Conservation (phyloP, 441 rosid genomes). For the Brassica hybrid region DNA sequence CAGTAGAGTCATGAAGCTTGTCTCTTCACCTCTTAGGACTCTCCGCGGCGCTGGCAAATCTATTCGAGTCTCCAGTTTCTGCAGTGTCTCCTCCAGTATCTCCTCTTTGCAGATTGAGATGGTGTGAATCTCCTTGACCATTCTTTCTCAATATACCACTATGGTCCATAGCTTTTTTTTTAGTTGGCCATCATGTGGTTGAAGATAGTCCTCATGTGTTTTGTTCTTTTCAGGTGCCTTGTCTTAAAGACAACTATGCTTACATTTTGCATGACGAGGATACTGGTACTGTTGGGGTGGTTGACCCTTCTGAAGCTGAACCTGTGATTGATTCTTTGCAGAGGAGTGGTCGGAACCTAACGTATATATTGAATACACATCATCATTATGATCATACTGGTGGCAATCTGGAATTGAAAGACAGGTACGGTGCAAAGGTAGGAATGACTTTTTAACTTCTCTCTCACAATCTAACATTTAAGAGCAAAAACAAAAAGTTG, state of each 20-base stretch:
- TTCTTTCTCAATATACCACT: too few species aligned
- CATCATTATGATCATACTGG: conserved; percentile 98
- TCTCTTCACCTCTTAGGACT: conserved; percentile 77
- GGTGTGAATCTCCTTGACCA: conserved; percentile 43
- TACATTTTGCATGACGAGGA: conserved; percentile 88
- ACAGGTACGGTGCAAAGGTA: conserved; percentile 99
- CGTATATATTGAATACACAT: conserved; percentile 89
- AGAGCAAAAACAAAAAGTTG: too few species aligned
- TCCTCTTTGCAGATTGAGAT: conserved; percentile 89
- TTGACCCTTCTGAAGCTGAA: conserved; percentile 93
- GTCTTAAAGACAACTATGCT: conserved; percentile 90
- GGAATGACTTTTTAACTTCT: conserved; percentile 35
- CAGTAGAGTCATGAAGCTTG: conserved; percentile 65
- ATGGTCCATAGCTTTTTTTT: too few species aligned
- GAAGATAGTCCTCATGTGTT: too few species aligned
- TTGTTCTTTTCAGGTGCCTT: conserved; percentile 68
- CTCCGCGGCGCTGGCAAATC: conserved; percentile 86
- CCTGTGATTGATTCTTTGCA: conserved; percentile 82
- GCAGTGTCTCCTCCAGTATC: conserved; percentile 72
- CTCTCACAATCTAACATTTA: background rate
- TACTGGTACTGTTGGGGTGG: conserved; percentile 98
- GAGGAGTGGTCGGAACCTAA: conserved; percentile 75
- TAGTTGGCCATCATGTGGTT: too few species aligned
- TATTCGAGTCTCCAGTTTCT: conserved; percentile 77
- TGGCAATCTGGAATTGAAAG: conserved; percentile 91